A percentile compares a stretch with the other conserved stretches of the same genome.
Conservation (phyloP, 2,329 filamentous ascomycete genomes). For the Calonectria montana region DNA sequence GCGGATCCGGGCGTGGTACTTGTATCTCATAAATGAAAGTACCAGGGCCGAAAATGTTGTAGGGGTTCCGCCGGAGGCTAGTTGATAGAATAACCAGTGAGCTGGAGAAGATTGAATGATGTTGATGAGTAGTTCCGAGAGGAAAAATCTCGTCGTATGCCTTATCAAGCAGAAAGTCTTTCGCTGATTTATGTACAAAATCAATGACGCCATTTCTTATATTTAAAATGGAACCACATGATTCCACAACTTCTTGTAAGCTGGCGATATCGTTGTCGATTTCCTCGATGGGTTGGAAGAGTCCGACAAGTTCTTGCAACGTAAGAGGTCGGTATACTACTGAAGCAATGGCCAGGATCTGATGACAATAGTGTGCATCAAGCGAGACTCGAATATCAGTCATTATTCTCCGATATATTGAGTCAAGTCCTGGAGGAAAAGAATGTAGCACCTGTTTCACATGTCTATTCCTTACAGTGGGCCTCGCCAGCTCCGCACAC, state of each 20-base stretch:
- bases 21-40: not conserved
- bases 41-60: not conserved
- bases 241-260: not conserved
- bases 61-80: not conserved
- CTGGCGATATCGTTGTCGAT: not conserved
- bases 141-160: not conserved
- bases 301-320: not conserved
- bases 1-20: not conserved
- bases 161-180: conserved; percentile 49
- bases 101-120: not conserved
- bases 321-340: not conserved
- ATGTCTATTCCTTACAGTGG: not conserved
- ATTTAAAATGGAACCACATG: conserved; percentile 54
- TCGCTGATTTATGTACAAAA: conserved; percentile 57
- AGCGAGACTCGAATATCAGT: not conserved
- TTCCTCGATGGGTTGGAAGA: not conserved
- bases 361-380: not conserved
- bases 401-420: not conserved
- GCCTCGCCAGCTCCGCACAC: not conserved
- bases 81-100: not conserved
- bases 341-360: not conserved
- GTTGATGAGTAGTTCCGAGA: not conserved
- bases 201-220: conserved; percentile 43
- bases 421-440: not conserved
- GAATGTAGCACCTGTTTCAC: not conserved